Percentiles rank a stretch among this genome's conserved stretches.
phyloP scores from a whole-genome alignment of 495 filamentous ascomycete species.

The Penicillium maclennaniae region DNA sequence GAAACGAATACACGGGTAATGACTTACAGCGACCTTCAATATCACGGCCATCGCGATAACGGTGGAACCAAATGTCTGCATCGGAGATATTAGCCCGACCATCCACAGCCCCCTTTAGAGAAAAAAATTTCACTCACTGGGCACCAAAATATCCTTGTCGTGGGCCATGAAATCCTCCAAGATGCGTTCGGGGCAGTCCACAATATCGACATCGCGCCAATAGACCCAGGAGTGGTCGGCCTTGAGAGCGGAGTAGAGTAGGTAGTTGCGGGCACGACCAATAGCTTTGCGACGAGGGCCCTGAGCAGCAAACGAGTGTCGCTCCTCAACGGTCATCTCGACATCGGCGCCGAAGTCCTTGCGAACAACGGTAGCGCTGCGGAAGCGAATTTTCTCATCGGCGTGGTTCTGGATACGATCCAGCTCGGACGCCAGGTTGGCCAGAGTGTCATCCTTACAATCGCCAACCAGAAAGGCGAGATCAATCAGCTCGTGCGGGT shows the following conservation, averaged over 20 bases:
- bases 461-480: constrained; percentile 93
- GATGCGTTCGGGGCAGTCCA: constrained; percentile 81
- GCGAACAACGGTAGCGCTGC: constrained; percentile 74
- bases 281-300: constrained; percentile 87
- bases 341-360: constrained; percentile 79
- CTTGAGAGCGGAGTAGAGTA: constrained; percentile 80
- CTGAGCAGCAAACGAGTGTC: constrained; percentile 84
- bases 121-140: constrained; percentile 56
- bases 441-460: constrained; percentile 83
- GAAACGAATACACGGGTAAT: neutral
- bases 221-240: constrained; percentile 97
- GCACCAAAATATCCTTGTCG: constrained; percentile 87
- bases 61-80: constrained; percentile 95
- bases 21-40: constrained; percentile 90
- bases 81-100: constrained; percentile 21
- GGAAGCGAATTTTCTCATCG: constrained; percentile 71
- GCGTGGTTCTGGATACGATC: constrained; percentile 81
- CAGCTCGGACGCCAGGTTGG: constrained; percentile 73
- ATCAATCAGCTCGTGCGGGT: constrained; percentile 94
- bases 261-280: constrained; percentile 85
- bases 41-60: constrained; percentile 75
- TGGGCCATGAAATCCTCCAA: constrained; percentile 95
- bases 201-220: constrained; percentile 96
- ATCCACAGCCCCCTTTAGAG: neutral
- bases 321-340: constrained; percentile 71